Conservation (phyloP, 805 yeast genomes). For the Saturnispora galanensis region DNA sequence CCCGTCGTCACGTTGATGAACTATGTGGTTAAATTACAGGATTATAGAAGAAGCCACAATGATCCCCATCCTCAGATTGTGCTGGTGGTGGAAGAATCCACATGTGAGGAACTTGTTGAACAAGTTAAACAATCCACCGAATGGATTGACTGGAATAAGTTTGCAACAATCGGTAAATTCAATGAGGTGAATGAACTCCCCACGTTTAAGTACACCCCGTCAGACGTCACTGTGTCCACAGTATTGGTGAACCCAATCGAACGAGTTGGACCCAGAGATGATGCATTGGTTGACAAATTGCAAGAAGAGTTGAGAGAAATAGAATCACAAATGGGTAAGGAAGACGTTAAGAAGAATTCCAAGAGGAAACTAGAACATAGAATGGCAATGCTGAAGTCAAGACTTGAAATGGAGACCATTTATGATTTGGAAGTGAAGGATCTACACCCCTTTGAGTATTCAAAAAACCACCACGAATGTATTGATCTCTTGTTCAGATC, state of each 20-base stretch:
- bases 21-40: constrained; percentile 26
- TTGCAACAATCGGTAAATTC: constrained; percentile 22
- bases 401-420: background rate
- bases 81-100: constrained; percentile 18
- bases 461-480: constrained; percentile 16
- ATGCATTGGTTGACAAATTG: background rate
- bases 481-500: constrained; percentile 16
- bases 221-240: constrained; percentile 19
- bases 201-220: constrained; percentile 13
- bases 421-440: constrained; percentile 14
- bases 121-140: constrained; percentile 43
- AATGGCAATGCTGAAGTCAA: constrained; percentile 5
- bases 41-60: constrained; percentile 23
- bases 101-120: constrained; percentile 37
- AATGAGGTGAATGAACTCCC: constrained; percentile 17
- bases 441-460: constrained; percentile 21
- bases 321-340: background rate
- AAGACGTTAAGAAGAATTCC: constrained; percentile 2
- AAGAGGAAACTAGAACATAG: constrained; percentile 13
- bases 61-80: constrained; percentile 26
- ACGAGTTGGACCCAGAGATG: background rate
- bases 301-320: constrained; percentile 1
- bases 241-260: constrained; percentile 18
- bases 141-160: constrained; percentile 32
- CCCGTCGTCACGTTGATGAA: constrained; percentile 26